Percentiles rank a stretch among this genome's conserved stretches.
phyloP scores from a whole-genome alignment of 2,329 filamentous ascomycete species.

The Cercospora brassicicola region DNA sequence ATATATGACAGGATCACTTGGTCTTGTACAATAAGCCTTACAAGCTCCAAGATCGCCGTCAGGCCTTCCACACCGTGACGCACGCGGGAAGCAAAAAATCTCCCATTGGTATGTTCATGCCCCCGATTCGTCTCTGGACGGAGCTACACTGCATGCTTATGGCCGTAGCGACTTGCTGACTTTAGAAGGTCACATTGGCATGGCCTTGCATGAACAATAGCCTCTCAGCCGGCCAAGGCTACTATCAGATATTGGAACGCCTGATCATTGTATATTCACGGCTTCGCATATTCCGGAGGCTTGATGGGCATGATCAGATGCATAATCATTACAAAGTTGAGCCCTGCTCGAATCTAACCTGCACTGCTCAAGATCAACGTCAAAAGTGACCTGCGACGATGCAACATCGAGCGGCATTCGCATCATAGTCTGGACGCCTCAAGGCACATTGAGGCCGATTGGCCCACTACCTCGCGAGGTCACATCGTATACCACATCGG shows the following conservation, averaged over 20 bases:
- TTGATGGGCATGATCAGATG: neutral
- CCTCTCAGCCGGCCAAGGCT: neutral
- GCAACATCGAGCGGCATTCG: neutral
- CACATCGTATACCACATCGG: neutral
- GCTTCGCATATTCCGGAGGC: neutral
- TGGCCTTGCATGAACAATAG: neutral
- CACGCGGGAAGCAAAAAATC: neutral
- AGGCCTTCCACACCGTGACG: neutral
- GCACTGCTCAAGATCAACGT: neutral
- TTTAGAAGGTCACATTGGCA: conserved; percentile 10
- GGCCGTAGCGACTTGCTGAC: neutral
- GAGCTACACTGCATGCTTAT: neutral
- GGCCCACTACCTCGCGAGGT: neutral
- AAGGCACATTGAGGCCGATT: neutral
- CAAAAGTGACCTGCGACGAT: neutral
- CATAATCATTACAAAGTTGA: neutral
- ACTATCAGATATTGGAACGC: neutral
- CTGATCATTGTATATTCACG: neutral
- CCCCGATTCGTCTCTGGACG: neutral
- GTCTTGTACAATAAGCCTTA: neutral
- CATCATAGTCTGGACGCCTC: neutral
- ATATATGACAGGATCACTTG: neutral
- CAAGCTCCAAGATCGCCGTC: neutral
- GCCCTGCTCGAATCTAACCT: neutral
- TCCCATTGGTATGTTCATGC: neutral